phyloP scores from a whole-genome alignment of 495 filamentous ascomycete species.

The Aspergillus biplanus region DNA sequence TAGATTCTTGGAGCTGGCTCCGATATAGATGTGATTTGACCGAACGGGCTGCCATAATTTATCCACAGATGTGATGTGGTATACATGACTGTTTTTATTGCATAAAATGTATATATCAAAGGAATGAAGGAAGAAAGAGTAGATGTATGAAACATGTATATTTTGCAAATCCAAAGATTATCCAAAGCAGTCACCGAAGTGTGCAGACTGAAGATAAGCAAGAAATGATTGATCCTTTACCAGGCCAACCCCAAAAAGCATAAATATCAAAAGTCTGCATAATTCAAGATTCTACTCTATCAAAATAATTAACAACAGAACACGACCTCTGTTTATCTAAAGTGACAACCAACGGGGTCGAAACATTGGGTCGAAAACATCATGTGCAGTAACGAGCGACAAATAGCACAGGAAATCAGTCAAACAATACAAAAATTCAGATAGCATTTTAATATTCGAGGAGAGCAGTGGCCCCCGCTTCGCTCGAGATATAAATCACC shows the following conservation, averaged over 20 bases:
- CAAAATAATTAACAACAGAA: conserved; percentile 11
- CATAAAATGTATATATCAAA: conserved; percentile 1
- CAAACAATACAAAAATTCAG: conserved; percentile 15
- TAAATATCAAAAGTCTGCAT: not conserved
- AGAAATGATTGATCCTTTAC: too few relatives aligned
- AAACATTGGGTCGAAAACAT: not conserved
- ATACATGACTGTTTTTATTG: not conserved
- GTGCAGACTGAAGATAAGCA: too few relatives aligned
- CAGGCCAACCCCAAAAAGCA: not conserved
- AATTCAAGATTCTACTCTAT: conserved; percentile 16
- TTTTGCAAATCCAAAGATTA: too few relatives aligned
- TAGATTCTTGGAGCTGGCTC: conserved; percentile 23
- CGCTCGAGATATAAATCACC: conserved; percentile 91
- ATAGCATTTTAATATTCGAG: conserved; percentile 52
- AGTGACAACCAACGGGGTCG: conserved; percentile 8
- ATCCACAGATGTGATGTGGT: not conserved
- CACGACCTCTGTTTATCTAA: conserved; percentile 4
- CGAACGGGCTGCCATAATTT: conserved; percentile 1
- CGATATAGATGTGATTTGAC: conserved; percentile 9
- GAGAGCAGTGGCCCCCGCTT: conserved; percentile 81
- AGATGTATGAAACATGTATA: too few relatives aligned
- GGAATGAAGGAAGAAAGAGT: too few relatives aligned
- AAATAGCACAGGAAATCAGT: conserved; percentile 6
- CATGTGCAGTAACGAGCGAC: not conserved
- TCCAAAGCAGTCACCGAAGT: too few relatives aligned